Evolutionary conservation across 1,284 basidiomycete species (phyloP), one percentile per base, ranked within the genome.

Genomic region (Neonothopanus nambi): DNA sequence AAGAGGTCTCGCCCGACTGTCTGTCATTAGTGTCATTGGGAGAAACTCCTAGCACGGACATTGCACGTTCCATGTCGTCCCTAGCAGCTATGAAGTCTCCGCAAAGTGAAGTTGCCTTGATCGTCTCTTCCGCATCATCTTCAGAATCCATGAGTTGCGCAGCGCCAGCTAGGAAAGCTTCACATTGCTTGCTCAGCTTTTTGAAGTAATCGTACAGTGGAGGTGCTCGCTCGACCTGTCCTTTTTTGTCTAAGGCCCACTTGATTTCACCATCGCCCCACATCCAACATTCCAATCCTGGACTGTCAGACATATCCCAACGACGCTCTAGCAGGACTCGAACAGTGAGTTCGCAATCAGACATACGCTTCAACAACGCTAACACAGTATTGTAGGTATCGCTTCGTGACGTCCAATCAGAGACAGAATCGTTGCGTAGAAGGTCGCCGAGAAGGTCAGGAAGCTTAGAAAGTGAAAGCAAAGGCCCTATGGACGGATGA

Each of bases 371-470:
- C 23, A 82, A 64, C 7, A 82, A 64, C 11, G 63, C 68, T 5
- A 82, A 63, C 73, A 78, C 76, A 5, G 75, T 72, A 51, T 78
- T 67, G 59, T 82, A 82, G 17, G 74, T 68, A 13, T 76, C 70
- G 51, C 68, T 73, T 20, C 80, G 73, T 2, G 69, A 57, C 23
- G 71, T 75, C 80, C 80, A 82, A 56, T 82, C 79, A 2, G 69
- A 74, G 11, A 82, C 73, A 0, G 78, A 79, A 61, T 83, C 81
- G 59, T 82, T 83, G 15, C 80, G 70, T 18, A 82, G 66, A 11
- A 82, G 70, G 33, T 58, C 63, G 6, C 65, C 74, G n/a, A 82
- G 69, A 6, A 78, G 59, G 24, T 74, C 73, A 4, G 79, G 77
- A 17, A 81, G 59, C 48, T 76, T 72, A 3, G 79, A 81, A 15